Base-by-base conservation (phyloP, 2,329 filamentous ascomycete species). In the Penicillium sp. region DNA sequence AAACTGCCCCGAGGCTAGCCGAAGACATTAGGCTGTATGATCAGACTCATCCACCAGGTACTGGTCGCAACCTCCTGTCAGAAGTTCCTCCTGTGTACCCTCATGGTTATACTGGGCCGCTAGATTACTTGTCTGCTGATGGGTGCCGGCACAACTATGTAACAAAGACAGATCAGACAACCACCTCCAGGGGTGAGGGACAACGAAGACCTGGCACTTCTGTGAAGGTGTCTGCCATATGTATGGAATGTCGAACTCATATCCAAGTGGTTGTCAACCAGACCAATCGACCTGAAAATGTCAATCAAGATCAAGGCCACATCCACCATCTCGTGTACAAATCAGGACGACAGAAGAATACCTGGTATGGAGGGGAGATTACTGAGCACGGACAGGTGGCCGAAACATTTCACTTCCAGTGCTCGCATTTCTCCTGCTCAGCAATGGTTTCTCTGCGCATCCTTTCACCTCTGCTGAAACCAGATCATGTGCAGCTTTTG, bases 81-180 rank as follows among this genome's bases (percentile, higher is more conserved):
- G 71, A 78, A 42, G 62, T 73, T 15, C 74, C 79, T 30, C 75
- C 74, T 5, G 68, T 71, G n/a, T 74, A 71, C 51, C 51, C 56
- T 32, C 48, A 63, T 27, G 34, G 51, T 20, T 57, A 62, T 38
- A 54, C 58, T 40, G 57, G 59, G 12, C 59, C 60, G n/a, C 56
- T 51, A 15, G 54, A 61, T 29, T 56, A 52, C 26, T 54, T 66
- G 20, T 66, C 68, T 7, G 52, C 50, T 30, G 58, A 53, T 22
- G 73, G 72, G 45, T 84, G 80, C 58, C 69, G 66, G 36, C 82
- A 85, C 63, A 62, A 67, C 17, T 78, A 82, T 55, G 66, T 72
- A 30, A 66, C 66, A 30, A 83, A 84, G 55, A 44, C 62, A 13
- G 65, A 68, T 30, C 77, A 82, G 57, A 77, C 73, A 37, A 58